Base-by-base conservation (phyloP, 2,329 filamentous ascomycete species). In the Hypoxylon rubiginosum region DNA sequence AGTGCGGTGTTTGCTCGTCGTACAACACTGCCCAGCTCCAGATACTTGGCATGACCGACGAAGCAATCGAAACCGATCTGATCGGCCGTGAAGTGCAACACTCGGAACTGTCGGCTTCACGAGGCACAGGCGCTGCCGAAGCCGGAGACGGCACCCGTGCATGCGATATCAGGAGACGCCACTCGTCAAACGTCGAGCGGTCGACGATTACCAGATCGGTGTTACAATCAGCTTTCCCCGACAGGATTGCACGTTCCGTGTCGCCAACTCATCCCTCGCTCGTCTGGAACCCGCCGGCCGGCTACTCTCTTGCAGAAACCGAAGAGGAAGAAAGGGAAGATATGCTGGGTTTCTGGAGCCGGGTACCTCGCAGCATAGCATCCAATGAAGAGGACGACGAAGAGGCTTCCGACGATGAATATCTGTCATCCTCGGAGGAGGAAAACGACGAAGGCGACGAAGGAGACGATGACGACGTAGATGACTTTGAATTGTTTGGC, bases 1-100 rank as follows among this genome's bases (percentile, higher is more conserved):
- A 97, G 79, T 99, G 96, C 77, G 90, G 85, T 13, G 88, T 91
- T 36, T 92, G 90, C 74, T 82, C 84, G 45, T 91, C 89, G 2
- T 92, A 91, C 73, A 92, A 92, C 73, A 92, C 90, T 0, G 87
- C 86, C 15, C 87, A 91, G 73, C 78, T 91, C 26, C 86, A 87
- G 61, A 87, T 91, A 41, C 80, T 89, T 30, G 86, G 87, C 21
- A 72, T 36, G 76, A 79, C 62, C 39, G 65, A 73, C 30, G 71
- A 72, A 36, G 49, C 58, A 13, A 64, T 70, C 39, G 69, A 64
- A 46, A 62, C 64, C 8, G 67, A 73, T 46, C 34, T 70, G 11
- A 28, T 67, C 19, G 70, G 62, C 39, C 71, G 68, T 28, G 66
- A 64, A 24, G 55, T 61, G 24, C 70, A 71, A 36, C 63, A 55